Percentiles rank a stretch among this genome's conserved stretches.
phyloP scores from a whole-genome alignment of 169 alveolate species.

The Neospora caninum region DNA sequence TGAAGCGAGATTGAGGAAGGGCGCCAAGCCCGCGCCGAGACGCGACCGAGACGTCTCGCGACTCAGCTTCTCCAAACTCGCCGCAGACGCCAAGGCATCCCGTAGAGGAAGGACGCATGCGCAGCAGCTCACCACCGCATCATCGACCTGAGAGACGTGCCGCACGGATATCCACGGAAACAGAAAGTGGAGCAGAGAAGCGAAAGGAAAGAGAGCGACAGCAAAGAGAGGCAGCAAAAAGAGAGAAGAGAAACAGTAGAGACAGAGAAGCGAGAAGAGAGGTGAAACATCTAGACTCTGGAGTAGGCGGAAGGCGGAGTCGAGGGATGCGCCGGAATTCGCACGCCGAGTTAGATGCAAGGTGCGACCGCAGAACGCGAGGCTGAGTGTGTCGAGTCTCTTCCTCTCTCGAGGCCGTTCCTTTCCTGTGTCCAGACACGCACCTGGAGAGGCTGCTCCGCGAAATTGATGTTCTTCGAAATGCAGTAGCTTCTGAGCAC shows the following conservation, averaged over 20 bases:
- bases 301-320: no score
- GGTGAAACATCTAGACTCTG: no score
- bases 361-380: no score
- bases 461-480: neutral
- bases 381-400: no score
- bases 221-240: neutral
- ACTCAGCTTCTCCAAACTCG: neutral
- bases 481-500: conserved; percentile 13
- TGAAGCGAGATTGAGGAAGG: neutral
- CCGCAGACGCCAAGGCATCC: neutral
- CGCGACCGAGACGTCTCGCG: neutral
- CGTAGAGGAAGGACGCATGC: conserved; percentile 23
- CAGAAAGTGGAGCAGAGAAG: neutral
- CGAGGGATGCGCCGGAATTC: no score
- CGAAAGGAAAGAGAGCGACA: neutral
- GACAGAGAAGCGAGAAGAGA: no score
- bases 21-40: neutral
- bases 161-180: no score
- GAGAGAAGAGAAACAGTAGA: neutral
- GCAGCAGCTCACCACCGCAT: conserved; percentile 24
- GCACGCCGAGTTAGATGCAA: no score
- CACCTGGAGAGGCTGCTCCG: neutral
- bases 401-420: no score
- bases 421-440: neutral
- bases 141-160: conserved; percentile 11